phyloP scores from a whole-genome alignment of 352 stramenopile species.

The Globisporangium cylindrosporum region DNA sequence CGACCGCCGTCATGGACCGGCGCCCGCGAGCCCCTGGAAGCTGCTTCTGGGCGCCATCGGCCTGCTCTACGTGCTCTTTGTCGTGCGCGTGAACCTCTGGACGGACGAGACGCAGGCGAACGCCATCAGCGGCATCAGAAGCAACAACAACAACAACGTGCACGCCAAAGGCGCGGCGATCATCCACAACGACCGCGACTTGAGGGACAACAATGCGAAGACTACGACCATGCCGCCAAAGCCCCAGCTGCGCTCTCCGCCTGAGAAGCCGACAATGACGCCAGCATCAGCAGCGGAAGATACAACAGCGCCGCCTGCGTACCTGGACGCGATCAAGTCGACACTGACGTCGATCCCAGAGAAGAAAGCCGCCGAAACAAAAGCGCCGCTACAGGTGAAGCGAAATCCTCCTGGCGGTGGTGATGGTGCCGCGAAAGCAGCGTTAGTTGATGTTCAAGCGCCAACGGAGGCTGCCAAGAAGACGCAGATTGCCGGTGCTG shows the following conservation, averaged over 20 bases:
- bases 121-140: not conserved
- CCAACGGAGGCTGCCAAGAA: slow-evolving; percentile 6
- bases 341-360: slow-evolving; percentile 9
- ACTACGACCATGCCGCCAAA: not conserved
- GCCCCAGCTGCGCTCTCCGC: slow-evolving; percentile 8
- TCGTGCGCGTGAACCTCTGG: slow-evolving; percentile 22
- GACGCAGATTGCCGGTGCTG: not conserved
- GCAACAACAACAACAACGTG: not conserved
- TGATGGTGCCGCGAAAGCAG: not conserved
- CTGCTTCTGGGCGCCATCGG: slow-evolving; percentile 13
- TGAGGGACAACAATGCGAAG: not conserved
- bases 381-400: not conserved
- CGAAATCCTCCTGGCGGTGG: not conserved
- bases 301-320: not conserved
- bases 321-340: slow-evolving; percentile 11
- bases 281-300: not conserved
- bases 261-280: slow-evolving; percentile 3
- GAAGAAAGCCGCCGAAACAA: not conserved
- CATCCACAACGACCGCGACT: slow-evolving; percentile 13
- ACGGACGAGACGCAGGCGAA: slow-evolving; percentile 7
- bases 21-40: slow-evolving; percentile 16
- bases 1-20: slow-evolving; percentile 11
- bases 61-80: slow-evolving; percentile 23
- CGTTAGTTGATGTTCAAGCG: slow-evolving; percentile 1
- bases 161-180: slow-evolving; percentile 11